Conservation (phyloP, 176 grass and related monocot genomes). For the Eleusine indica region DNA sequence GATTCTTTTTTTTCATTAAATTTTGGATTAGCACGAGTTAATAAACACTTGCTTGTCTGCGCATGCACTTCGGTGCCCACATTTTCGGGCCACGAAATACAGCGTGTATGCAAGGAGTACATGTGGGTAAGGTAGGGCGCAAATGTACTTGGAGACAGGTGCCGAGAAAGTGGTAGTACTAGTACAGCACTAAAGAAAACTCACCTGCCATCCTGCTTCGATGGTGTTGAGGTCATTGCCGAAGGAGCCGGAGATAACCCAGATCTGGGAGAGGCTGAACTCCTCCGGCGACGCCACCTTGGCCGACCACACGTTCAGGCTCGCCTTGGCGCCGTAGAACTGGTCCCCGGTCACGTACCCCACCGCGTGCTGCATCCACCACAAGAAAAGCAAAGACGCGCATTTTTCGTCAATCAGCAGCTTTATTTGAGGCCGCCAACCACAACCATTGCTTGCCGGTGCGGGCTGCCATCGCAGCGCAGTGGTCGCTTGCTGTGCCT, state of each 20-base stretch:
- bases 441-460: not conserved
- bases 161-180: not conserved
- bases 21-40: not conserved
- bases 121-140: not conserved
- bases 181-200: not conserved
- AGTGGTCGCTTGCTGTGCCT: not conserved
- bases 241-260: conserved; percentile 97
- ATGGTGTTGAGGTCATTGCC: conserved; percentile 99
- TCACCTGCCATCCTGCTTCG: conserved; percentile 98
- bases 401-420: not conserved
- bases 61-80: not conserved
- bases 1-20: not conserved
- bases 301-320: conserved; percentile 88
- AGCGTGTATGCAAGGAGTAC: not conserved
- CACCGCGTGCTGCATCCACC: conserved; percentile 75
- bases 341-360: conserved; percentile 84
- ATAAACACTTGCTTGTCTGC: not conserved
- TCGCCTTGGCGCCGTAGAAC: conserved; percentile 95
- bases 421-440: not conserved
- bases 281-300: conserved; percentile 66
- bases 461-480: not conserved
- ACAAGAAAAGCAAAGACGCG: not conserved
- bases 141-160: not conserved
- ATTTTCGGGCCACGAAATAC: conserved; percentile 9
- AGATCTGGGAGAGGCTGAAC: conserved; percentile 97